Conservation (phyloP, 441 rosid species). For the Pelargonium exstipulatum region DNA sequence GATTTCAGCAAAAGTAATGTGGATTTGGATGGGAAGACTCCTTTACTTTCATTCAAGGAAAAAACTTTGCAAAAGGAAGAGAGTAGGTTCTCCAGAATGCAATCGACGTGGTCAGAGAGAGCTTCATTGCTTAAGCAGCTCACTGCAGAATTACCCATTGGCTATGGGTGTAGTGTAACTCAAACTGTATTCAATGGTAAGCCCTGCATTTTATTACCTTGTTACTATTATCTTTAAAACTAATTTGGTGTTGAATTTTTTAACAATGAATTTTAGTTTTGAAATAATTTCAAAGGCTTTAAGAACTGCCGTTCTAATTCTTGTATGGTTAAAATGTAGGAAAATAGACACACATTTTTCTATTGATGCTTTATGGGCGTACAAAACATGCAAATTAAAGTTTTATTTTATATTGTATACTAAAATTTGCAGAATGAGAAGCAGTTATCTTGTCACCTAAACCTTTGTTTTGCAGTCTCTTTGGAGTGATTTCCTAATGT, state of each 20-base stretch:
- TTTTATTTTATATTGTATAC: neutral
- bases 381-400: neutral
- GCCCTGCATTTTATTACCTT: neutral
- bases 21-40: constrained; percentile 42
- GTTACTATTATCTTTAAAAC: no score
- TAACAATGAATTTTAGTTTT: neutral
- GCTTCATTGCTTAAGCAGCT: constrained; percentile 34
- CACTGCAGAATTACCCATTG: constrained; percentile 45
- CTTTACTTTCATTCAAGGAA: constrained; percentile 48
- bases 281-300: neutral
- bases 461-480: neutral
- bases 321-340: no score
- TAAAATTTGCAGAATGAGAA: neutral
- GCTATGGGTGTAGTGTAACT: constrained; percentile 68
- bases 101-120: constrained; percentile 49
- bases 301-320: neutral
- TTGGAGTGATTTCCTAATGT: neutral
- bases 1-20: constrained; percentile 34
- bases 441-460: neutral
- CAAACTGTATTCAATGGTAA: constrained; percentile 85
- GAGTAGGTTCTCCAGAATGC: constrained; percentile 40
- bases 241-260: neutral
- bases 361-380: neutral
- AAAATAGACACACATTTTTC: neutral
- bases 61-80: constrained; percentile 28